Base-by-base conservation (phyloP, 371 early-diverging fungal genomes). In the Blyttiomyces sp. region DNA sequence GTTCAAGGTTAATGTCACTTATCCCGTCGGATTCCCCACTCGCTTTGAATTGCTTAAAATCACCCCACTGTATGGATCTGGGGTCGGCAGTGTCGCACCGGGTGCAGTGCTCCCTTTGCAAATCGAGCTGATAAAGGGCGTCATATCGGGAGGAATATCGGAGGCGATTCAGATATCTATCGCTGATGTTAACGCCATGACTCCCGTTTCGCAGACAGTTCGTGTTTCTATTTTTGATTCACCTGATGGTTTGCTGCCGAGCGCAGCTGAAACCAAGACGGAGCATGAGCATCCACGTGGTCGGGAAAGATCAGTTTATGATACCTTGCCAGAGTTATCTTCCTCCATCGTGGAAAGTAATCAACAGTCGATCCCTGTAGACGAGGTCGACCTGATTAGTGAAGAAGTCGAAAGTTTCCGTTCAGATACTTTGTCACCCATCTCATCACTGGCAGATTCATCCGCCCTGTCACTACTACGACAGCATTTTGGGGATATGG, bases 121-220 rank as follows among this genome's bases (percentile, higher is more conserved):
- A 0, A 75, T 92, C 11, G 77, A 83, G 28, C 75, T 90, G 21
- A 61, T 81, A 2, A 81, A 88, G 48, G 80, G 86, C 0, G 73
- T 75, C 2, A 81, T 87, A 53, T 42, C 34, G 19, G 83, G 80
- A 31, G 77, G 74, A 0, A 77, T 90, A 36, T 91, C 91, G 0
- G 92, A 88, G n/a, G 88, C 89, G 52, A 77, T 92, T 57, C 87
- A 88, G 60, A 70, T 92, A 28, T 81, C 80, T 57, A 71, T 92
- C n/a, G 75, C 80, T 48, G 91, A 92, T 76, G 48, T 79, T 45
- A 81, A 89, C 65, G 87, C 90, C 6, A 62, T 88, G n/a, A 69
- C 71, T 5, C 74, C 80, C 30, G 80, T 75, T 24, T 72, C 83
- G 43, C 87, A 88, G 43, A 84, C 86, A 0, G 76, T 89, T 17